Conservation (phyloP, 208 protist species). For the Acanthamoeba lenticulata region DNA sequence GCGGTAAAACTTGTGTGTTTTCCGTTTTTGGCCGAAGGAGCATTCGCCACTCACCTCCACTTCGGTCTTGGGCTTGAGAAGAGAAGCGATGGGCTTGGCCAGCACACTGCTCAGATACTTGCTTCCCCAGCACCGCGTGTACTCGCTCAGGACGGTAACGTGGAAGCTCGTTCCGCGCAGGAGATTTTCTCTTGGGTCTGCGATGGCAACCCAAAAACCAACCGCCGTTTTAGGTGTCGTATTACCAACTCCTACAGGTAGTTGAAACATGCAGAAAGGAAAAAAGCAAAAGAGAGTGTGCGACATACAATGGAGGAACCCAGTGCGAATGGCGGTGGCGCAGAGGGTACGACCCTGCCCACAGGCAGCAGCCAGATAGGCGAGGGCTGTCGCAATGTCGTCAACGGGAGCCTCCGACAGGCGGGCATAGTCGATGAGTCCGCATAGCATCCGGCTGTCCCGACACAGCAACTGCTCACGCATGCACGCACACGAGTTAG, state of each 20-base stretch:
- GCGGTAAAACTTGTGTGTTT: no score
- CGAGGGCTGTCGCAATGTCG: background rate
- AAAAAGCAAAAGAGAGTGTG: background rate
- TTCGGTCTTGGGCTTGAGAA: background rate
- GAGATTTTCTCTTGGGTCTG: background rate
- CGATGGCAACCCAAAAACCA: background rate
- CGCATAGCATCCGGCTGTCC: background rate
- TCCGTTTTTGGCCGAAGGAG: no score
- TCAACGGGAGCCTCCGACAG: background rate
- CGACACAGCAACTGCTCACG: background rate
- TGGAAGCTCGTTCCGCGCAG: background rate
- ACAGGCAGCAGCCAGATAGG: background rate
- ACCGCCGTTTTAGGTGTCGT: no score
- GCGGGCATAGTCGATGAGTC: background rate
- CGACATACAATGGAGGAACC: background rate
- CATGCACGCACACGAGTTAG: background rate
- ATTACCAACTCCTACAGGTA: no score
- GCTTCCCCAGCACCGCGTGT: background rate
- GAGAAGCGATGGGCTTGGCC: background rate
- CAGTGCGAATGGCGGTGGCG: background rate
- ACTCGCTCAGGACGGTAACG: conserved; percentile 20
- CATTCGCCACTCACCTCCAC: background rate
- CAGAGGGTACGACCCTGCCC: background rate
- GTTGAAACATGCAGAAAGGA: no score
- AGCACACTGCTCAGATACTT: background rate